Evolutionary conservation across 2,329 filamentous ascomycete species (phyloP).

Genomic region (Claviceps pusilla): DNA sequence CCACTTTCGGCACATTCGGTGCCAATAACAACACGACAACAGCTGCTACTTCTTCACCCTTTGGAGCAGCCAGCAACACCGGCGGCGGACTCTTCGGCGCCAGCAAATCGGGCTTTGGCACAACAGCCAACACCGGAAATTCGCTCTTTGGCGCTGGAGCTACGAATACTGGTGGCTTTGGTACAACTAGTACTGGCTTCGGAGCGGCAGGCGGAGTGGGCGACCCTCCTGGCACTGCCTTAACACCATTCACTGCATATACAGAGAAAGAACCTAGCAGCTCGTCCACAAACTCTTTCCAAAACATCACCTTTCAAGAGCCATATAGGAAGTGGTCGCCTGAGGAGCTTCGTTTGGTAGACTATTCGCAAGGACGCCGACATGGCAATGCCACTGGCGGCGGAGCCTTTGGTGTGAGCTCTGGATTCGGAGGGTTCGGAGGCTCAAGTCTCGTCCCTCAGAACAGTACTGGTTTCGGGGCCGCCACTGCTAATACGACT

Average conservation of each 20-base stretch:
- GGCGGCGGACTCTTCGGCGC: conserved; percentile 39
- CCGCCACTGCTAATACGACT: conserved; percentile 18
- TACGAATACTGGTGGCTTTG: conserved; percentile 18
- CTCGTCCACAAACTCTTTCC: conserved; percentile 46
- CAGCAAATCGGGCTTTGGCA: conserved; percentile 37
- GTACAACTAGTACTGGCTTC: conserved; percentile 32
- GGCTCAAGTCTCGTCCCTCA: conserved; percentile 17
- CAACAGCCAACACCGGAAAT: conserved; percentile 22
- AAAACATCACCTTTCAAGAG: conserved; percentile 65
- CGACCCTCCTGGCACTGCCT: conserved; percentile 54
- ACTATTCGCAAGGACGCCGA: conserved; percentile 76
- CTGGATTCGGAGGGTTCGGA: conserved; percentile 36
- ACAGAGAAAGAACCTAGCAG: conserved; percentile 58
- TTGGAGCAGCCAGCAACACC: conserved; percentile 21
- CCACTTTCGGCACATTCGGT: conserved; percentile 28
- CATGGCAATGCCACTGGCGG: conserved; percentile 72
- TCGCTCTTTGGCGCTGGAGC: conserved; percentile 32
- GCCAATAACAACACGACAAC: conserved; percentile 14
- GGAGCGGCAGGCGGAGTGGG: conserved; percentile 24
- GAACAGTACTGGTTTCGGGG: conserved; percentile 31
- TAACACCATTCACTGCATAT: conserved; percentile 52
- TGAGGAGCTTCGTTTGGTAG: conserved; percentile 68
- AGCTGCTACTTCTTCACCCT: conserved; percentile 21
- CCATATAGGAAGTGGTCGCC: conserved; percentile 80
- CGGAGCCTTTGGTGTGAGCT: conserved; percentile 62